Conservation (phyloP, 139 green algal species). For the Chlorella sp. region DNA sequence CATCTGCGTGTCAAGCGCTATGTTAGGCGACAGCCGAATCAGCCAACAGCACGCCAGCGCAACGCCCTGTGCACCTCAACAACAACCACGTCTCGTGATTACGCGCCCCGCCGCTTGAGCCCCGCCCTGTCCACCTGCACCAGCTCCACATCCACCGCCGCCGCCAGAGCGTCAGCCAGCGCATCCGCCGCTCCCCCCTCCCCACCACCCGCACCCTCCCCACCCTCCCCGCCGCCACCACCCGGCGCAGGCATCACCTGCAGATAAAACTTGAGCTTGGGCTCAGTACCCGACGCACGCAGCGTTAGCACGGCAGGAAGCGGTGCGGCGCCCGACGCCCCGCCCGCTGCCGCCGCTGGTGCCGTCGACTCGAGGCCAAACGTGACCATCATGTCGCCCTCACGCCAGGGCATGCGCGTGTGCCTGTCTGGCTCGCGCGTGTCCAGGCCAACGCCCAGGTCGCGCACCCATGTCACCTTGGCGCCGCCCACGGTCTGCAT, state of each 20-base stretch:
- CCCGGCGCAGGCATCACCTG: slow-evolving; percentile 26
- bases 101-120: no score
- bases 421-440: slow-evolving; percentile 34
- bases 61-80: no score
- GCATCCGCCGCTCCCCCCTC: not conserved
- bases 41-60: no score
- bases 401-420: slow-evolving; percentile 51
- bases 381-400: slow-evolving; percentile 69
- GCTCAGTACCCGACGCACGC: slow-evolving; percentile 55
- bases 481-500: slow-evolving; percentile 15
- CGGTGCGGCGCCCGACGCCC: no score
- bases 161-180: not conserved
- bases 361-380: slow-evolving; percentile 40
- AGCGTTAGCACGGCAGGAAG: slow-evolving; percentile 45
- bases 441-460: slow-evolving; percentile 61
- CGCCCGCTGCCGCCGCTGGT: not conserved
- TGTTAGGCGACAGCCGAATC: no score
- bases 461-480: slow-evolving; percentile 26
- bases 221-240: no score
- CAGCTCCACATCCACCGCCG: not conserved
- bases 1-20: no score
- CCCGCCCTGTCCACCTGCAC: not conserved
- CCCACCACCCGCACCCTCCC: not conserved
- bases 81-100: no score
- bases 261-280: slow-evolving; percentile 72